A percentile compares a stretch with the other conserved stretches of the same genome.
These are phyloP conservation scores for Luffa acutangula DNA, from an alignment of 306 rosid genomes.

Conservation along the genomic window DNA sequence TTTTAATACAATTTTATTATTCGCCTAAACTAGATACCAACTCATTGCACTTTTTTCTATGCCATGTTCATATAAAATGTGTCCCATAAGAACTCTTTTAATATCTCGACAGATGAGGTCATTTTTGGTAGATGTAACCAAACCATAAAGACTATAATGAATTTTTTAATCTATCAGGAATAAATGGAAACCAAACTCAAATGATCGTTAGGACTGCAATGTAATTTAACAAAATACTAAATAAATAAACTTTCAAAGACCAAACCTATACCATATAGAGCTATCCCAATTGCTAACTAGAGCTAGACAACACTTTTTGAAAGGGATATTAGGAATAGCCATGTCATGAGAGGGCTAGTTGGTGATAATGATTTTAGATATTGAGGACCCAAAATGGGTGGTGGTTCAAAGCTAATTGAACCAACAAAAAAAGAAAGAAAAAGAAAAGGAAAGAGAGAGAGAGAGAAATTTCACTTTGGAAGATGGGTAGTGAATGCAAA, in stretches of 20 bases:
- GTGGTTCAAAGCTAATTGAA: not conserved
- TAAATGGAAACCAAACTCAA: not conserved
- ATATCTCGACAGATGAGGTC: too few relatives aligned
- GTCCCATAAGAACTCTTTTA: not conserved
- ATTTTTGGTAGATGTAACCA: not conserved
- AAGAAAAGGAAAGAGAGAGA: too few relatives aligned
- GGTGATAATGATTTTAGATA: constrained; percentile 1
- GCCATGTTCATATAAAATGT: not conserved
- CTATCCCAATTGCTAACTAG: not conserved
- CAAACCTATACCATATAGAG: not conserved
- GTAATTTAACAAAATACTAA: not conserved
- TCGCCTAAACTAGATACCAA: too few relatives aligned
- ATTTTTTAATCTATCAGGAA: not conserved
- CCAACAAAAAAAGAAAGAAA: not conserved
- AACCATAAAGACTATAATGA: not conserved
- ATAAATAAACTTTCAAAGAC: not conserved
- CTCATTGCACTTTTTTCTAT: too few relatives aligned
- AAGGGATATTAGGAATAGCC: not conserved
- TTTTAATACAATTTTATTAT: too few relatives aligned
- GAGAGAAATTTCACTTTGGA: not conserved
- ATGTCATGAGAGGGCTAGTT: not conserved
- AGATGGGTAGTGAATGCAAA: not conserved
- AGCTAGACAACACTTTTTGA: not conserved
- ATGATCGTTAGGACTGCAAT: not conserved
- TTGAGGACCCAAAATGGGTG: not conserved